These are phyloP conservation scores for Pleurotus cornucopiae DNA, from an alignment of 768 basidiomycete species.

Conservation along the genomic window DNA sequence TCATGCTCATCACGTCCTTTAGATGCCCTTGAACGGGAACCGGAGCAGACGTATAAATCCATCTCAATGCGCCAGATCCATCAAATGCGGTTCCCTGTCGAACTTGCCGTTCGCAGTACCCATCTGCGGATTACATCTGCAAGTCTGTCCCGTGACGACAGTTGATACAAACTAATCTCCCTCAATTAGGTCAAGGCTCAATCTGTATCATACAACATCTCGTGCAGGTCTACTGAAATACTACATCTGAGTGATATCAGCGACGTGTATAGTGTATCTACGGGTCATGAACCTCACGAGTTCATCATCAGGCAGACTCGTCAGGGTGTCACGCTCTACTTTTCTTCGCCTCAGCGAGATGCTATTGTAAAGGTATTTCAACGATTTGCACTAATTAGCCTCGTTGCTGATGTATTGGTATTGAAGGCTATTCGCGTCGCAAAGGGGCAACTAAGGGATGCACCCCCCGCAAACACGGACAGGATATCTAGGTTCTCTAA, in stretches of 20 bases:
- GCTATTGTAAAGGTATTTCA: slow-evolving; percentile 63
- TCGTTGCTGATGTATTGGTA: slow-evolving; percentile 3
- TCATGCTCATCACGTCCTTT: slow-evolving; percentile 1
- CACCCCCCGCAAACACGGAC: slow-evolving; percentile 47
- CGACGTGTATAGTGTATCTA: slow-evolving; percentile 80
- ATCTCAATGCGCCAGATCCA: slow-evolving; percentile 62
- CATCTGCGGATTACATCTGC: slow-evolving; percentile 79
- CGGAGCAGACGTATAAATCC: slow-evolving; percentile 46
- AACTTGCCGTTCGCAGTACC: slow-evolving; percentile 59
- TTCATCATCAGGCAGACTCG: slow-evolving; percentile 76
- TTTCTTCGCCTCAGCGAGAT: slow-evolving; percentile 68
- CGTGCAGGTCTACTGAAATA: slow-evolving; percentile 79
- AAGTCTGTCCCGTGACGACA: slow-evolving; percentile 18
- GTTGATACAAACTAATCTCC: background rate
- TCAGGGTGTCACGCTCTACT: slow-evolving; percentile 71
- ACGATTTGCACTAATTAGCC: background rate
- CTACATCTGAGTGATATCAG: slow-evolving; percentile 78
- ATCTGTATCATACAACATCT: slow-evolving; percentile 60
- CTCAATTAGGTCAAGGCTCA: slow-evolving; percentile 58
- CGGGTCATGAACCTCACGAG: slow-evolving; percentile 68
- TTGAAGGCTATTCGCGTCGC: slow-evolving; percentile 67
- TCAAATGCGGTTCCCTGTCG: slow-evolving; percentile 69
- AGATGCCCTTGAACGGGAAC: slow-evolving; percentile 53
- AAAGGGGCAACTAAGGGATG: slow-evolving; percentile 64
- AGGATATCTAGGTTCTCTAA: slow-evolving; percentile 78